phyloP scores from a whole-genome alignment of 306 rosid genomes.

The Rosa persica region DNA sequence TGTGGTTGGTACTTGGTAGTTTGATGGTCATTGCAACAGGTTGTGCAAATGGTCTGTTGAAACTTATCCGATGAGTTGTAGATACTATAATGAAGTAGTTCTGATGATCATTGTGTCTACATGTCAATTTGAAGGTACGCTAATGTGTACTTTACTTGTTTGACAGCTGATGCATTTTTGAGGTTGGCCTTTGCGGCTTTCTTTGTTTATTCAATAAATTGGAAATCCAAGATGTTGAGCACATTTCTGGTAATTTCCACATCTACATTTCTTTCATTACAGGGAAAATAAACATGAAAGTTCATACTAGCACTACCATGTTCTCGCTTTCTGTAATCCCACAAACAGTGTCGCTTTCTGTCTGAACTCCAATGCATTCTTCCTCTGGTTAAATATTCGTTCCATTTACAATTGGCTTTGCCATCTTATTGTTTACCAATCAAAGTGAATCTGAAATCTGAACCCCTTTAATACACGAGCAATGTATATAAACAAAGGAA shows the following conservation, averaged over 20 bases:
- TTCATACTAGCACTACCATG: background rate
- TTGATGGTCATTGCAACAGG: background rate
- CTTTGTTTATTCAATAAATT: background rate
- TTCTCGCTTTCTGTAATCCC: constrained; percentile 23
- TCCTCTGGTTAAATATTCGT: constrained; percentile 31
- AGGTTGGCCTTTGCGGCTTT: background rate
- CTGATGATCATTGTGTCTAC: background rate
- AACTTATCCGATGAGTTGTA: background rate
- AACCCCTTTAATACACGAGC: constrained; percentile 15
- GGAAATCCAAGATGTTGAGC: background rate
- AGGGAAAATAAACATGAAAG: background rate
- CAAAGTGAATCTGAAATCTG: constrained; percentile 22
- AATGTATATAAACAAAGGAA: constrained; percentile 19
- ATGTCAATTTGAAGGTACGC: background rate
- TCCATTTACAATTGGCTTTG: constrained; percentile 44
- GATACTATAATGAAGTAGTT: background rate
- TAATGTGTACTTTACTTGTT: background rate
- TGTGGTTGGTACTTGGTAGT: background rate
- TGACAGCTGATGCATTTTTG: background rate
- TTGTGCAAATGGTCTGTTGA: background rate
- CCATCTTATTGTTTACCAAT: constrained; percentile 30
- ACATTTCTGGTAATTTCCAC: constrained; percentile 21
- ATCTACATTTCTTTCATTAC: constrained; percentile 19
- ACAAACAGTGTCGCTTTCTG: constrained; percentile 21
- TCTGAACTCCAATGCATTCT: constrained; percentile 20